Base-by-base conservation (phyloP, 345 rosid species). In the Noccaea caerulescens region DNA sequence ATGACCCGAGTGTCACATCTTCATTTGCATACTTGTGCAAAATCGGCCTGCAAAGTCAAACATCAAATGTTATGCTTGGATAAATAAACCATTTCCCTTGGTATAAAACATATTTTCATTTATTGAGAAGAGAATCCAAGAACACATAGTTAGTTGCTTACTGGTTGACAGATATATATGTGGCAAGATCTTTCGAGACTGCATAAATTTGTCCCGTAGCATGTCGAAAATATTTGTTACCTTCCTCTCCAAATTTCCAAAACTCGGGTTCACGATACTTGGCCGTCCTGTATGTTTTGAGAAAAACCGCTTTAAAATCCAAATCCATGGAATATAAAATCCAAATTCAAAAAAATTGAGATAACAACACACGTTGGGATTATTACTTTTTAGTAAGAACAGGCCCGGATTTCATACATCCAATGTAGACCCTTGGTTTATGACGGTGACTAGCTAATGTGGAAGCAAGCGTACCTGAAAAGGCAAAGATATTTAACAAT, bases 381-480 rank as follows among this genome's bases (percentile, higher is more conserved):
- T 49, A 71, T 81, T 95, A 92, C 99, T 85, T 95, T 78, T 80
- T 86, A 66, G 88, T 69, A 72, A 95, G 96, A 58, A 95, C 99
- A 3, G 99, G 97, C 37, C 99, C 99, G 2, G 99, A 95, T 77
- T 95, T 95, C 99, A 95, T 95, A 75, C 99, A 92, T 33, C 97
- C 99, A 30, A 92, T 78, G 69, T 90, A 95, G 66, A 92, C 89
- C 68, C 93, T 85, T 46, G 96, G 98, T 80, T 95, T 95, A 65
- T 85, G 72, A 47, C 94, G 92, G 63, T 95, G 93, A 36, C 77
- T 84, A 52, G 88, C 86, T 77, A 92, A 89, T 59, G 98, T 88
- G 63, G 97, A 71, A 56, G 88, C 98, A 34, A 95, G 87, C 86
- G 58, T 74, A 51, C 95, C 98, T 94, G 53, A 47, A 49, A 47